Percentiles rank a stretch among this genome's conserved stretches.
Evolutionary conservation across 176 grass and related monocot species (phyloP).

Genomic region (Phoenix roebelenii): DNA sequence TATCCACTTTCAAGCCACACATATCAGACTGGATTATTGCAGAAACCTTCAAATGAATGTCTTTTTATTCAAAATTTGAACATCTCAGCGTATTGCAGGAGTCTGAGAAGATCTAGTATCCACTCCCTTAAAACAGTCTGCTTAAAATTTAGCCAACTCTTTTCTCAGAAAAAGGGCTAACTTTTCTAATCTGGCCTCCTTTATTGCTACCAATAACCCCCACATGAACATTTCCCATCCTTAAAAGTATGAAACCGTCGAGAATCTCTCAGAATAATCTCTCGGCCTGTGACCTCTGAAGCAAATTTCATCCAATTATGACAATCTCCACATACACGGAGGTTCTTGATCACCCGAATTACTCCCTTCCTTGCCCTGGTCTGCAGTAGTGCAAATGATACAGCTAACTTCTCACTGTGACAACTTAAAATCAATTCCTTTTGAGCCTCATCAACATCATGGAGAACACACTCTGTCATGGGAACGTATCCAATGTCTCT

Average conservation of each 20-base stretch:
- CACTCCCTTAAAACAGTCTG: too few species aligned
- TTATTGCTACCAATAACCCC: conserved; percentile 7
- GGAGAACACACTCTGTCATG: conserved; percentile 5
- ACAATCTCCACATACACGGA: conserved; percentile 12
- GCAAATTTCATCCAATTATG: conserved; percentile 19
- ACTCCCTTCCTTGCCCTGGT: background rate
- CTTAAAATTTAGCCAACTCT: too few species aligned
- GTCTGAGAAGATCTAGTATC: too few species aligned
- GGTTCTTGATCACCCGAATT: conserved; percentile 14
- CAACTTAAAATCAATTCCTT: conserved; percentile 10
- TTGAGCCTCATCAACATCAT: conserved; percentile 8
- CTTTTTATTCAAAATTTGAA: too few species aligned
- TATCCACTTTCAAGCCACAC: too few species aligned
- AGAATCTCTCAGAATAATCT: conserved; percentile 12
- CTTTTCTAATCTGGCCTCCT: too few species aligned
- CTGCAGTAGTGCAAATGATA: conserved; percentile 5
- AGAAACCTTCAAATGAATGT: too few species aligned
- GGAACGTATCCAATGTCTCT: conserved; percentile 13
- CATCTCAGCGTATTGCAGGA: too few species aligned
- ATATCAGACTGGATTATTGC: too few species aligned
- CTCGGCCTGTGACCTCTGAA: background rate
- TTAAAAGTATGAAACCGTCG: conserved; percentile 16
- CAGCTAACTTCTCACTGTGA: conserved; percentile 13
- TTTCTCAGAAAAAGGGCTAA: too few species aligned
- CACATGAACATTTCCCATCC: conserved; percentile 16